phyloP scores from a whole-genome alignment of 352 stramenopile species.

The Peronosclerospora sorghi region DNA sequence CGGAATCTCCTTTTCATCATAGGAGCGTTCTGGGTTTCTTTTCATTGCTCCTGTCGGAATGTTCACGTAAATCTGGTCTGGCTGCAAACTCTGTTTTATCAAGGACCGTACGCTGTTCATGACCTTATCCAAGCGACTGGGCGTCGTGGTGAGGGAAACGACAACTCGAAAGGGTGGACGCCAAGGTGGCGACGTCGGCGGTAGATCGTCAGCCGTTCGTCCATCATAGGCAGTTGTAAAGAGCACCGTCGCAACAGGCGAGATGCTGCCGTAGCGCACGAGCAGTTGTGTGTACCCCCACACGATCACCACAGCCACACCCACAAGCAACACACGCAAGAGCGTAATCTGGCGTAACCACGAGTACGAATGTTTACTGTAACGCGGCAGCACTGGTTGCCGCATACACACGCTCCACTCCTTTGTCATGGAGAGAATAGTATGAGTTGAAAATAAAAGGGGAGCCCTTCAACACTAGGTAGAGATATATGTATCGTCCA shows the following conservation, averaged over 20 bases:
- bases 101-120: slow-evolving; percentile 66
- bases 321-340: slow-evolving; percentile 20
- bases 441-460: too few species aligned
- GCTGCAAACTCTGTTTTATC: slow-evolving; percentile 38
- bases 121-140: slow-evolving; percentile 58
- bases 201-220: slow-evolving; percentile 29
- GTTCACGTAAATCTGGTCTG: slow-evolving; percentile 75
- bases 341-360: slow-evolving; percentile 35
- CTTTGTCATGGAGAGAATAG: too few species aligned
- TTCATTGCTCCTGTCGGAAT: slow-evolving; percentile 64
- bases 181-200: slow-evolving; percentile 31
- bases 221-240: slow-evolving; percentile 57
- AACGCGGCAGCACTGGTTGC: slow-evolving; percentile 45
- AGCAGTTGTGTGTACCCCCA: slow-evolving; percentile 60
- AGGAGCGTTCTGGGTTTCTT: slow-evolving; percentile 56
- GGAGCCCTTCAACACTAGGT: too few species aligned
- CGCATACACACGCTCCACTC: slow-evolving; percentile 46
- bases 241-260: slow-evolving; percentile 41
- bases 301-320: slow-evolving; percentile 11
- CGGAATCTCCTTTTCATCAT: slow-evolving; percentile 59
- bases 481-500: too few species aligned
- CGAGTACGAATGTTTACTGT: slow-evolving; percentile 19
- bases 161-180: slow-evolving; percentile 68
- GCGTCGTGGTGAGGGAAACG: slow-evolving; percentile 70
- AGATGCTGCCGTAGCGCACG: slow-evolving; percentile 70